Evolutionary conservation across 306 rosid species (phyloP).

Genomic region (Vicia villosa): DNA sequence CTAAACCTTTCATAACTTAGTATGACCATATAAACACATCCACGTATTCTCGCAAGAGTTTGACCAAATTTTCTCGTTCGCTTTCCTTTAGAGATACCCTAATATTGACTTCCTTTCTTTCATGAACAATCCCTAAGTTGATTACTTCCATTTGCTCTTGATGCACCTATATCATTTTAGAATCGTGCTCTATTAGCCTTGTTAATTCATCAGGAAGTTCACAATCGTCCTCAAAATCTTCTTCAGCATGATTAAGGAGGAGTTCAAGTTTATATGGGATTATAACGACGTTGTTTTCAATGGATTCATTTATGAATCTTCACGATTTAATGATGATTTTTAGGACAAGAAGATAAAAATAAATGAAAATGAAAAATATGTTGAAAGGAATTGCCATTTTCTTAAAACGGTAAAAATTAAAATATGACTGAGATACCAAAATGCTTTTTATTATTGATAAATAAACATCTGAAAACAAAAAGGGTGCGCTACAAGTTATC

Average conservation of each 20-base stretch:
- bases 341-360: background rate
- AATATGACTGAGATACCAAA: background rate
- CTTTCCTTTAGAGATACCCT: too few relatives aligned
- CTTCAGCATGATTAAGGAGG: background rate
- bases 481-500: background rate
- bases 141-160: too few relatives aligned
- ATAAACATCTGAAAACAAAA: background rate
- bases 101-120: too few relatives aligned
- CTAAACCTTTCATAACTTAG: too few relatives aligned
- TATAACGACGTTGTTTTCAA: background rate
- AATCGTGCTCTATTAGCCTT: background rate
- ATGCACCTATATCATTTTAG: background rate
- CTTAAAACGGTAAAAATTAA: too few relatives aligned
- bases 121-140: too few relatives aligned
- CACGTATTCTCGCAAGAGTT: too few relatives aligned
- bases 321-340: background rate
- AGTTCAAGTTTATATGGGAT: too few relatives aligned
- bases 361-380: too few relatives aligned
- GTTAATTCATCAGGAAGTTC: background rate
- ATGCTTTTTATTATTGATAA: too few relatives aligned
- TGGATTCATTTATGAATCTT: background rate
- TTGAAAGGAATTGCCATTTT: background rate
- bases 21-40: too few relatives aligned
- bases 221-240: background rate
- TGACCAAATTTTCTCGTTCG: too few relatives aligned